Conservation (phyloP, 495 filamentous ascomycete genomes). For the Tuber brumale region DNA sequence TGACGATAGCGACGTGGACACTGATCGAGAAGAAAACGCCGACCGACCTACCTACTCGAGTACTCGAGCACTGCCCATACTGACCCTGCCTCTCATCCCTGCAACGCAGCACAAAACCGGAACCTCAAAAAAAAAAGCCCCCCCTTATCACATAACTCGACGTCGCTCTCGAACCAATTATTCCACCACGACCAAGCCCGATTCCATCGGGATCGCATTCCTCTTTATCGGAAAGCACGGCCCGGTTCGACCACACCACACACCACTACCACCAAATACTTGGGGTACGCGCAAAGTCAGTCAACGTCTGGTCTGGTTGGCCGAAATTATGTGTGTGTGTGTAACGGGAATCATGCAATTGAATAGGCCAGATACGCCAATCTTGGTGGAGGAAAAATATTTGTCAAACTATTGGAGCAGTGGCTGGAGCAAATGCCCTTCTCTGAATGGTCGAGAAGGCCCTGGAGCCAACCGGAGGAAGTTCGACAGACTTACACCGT, state of each 20-base stretch:
- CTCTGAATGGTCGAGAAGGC: too few species aligned
- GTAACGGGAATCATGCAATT: too few species aligned
- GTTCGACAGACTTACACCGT: too few species aligned
- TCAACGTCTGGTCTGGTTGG: too few species aligned
- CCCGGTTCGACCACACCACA: background rate
- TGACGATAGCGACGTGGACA: background rate
- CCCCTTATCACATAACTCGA: background rate
- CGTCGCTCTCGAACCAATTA: slow-evolving; percentile 4
- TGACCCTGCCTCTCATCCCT: background rate
- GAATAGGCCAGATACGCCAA: too few species aligned
- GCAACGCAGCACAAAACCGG: background rate
- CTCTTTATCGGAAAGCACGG: background rate
- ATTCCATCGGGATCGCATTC: background rate
- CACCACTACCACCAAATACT: background rate
- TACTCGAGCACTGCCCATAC: too few species aligned
- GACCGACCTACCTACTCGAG: background rate
- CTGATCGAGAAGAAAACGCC: background rate
- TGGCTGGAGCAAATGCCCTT: too few species aligned
- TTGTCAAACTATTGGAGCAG: too few species aligned
- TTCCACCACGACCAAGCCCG: slow-evolving; percentile 5
- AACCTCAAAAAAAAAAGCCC: slow-evolving; percentile 2
- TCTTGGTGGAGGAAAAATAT: too few species aligned
- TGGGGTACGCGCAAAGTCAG: too few species aligned
- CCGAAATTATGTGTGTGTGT: too few species aligned
- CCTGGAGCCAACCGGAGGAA: too few species aligned